Evolutionary conservation across 2,329 filamentous ascomycete species (phyloP).

Genomic region (Chaetomiaceae sp.): DNA sequence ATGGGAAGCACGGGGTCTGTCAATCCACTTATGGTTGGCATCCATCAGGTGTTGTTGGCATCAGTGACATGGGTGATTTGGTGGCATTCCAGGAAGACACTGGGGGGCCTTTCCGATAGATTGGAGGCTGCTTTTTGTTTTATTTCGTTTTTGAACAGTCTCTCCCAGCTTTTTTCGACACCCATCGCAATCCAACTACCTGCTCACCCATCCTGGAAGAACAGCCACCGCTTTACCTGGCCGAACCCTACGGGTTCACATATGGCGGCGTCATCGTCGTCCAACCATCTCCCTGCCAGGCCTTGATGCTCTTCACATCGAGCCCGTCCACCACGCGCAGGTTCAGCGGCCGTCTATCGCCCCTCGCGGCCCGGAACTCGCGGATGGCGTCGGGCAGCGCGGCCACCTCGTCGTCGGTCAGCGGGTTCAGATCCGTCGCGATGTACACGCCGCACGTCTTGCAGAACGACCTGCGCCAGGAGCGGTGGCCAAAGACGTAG

Average conservation of each 20-base stretch:
- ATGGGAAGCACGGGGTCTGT: too few relatives aligned
- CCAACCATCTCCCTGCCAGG: constrained; percentile 28
- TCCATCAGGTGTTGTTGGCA: too few relatives aligned
- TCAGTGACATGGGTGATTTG: too few relatives aligned
- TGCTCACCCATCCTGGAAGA: too few relatives aligned
- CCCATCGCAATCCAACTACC: too few relatives aligned
- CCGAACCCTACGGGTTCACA: constrained; percentile 36
- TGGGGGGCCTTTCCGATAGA: too few relatives aligned
- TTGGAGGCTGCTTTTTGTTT: too few relatives aligned
- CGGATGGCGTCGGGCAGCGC: constrained; percentile 29
- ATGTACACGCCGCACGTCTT: constrained; percentile 44
- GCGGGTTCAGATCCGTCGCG: constrained; percentile 28
- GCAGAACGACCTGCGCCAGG: constrained; percentile 44
- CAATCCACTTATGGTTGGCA: too few relatives aligned
- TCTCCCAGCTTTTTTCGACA: too few relatives aligned
- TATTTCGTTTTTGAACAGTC: too few relatives aligned
- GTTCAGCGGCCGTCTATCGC: constrained; percentile 33
- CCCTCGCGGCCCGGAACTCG: constrained; percentile 18
- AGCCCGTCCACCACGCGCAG: constrained; percentile 37
- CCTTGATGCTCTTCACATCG: constrained; percentile 30
- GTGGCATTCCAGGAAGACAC: too few relatives aligned
- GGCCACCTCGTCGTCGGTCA: constrained; percentile 35
- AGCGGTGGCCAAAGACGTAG: constrained; percentile 34
- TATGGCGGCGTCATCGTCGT: constrained; percentile 32
- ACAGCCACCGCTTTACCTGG: too few relatives aligned